Conservation (phyloP, 2,329 filamentous ascomycete genomes). For the Mycosphaerella arachidis region DNA sequence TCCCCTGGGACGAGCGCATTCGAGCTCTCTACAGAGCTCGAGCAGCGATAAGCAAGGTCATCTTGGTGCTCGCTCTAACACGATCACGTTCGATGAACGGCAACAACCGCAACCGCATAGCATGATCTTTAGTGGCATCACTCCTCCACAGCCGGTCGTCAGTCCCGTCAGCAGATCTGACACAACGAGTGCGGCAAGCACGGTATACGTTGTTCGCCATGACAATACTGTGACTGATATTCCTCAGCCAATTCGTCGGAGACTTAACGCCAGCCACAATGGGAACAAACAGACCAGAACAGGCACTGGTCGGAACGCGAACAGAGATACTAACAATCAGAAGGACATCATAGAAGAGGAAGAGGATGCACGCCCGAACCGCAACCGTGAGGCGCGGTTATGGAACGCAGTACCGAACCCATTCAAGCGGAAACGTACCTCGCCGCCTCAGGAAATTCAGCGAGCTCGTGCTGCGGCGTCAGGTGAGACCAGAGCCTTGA, state of each 20-base stretch:
- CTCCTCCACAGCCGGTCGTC: constrained; percentile 44
- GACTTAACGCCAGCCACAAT: constrained; percentile 18
- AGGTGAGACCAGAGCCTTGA: constrained; percentile 25
- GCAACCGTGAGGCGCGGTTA: constrained; percentile 30
- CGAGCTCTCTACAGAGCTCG: constrained; percentile 17
- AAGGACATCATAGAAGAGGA: constrained; percentile 27
- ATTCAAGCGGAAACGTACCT: constrained; percentile 55
- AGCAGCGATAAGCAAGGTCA: constrained; percentile 9
- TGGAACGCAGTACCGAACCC: constrained; percentile 54
- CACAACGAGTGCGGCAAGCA: constrained; percentile 59
- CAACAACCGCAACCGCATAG: constrained; percentile 1
- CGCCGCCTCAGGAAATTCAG: constrained; percentile 57
- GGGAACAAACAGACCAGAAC: constrained; percentile 10
- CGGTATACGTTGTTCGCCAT: constrained; percentile 60
- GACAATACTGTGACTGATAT: constrained; percentile 48
- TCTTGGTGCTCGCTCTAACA: not conserved
- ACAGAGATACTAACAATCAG: constrained; percentile 13
- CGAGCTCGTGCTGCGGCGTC: constrained; percentile 38
- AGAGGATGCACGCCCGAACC: constrained; percentile 21
- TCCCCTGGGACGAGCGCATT: constrained; percentile 32
- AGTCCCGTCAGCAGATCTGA: constrained; percentile 58
- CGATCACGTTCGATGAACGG: constrained; percentile 3
- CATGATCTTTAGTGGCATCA: constrained; percentile 22
- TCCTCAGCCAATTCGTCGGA: constrained; percentile 35
- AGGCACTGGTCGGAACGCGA: constrained; percentile 2